A percentile compares a stretch with the other conserved stretches of the same genome.
phyloP scores from a whole-genome alignment of 176 grass and related monocot genomes.

The Avena atlantica region DNA sequence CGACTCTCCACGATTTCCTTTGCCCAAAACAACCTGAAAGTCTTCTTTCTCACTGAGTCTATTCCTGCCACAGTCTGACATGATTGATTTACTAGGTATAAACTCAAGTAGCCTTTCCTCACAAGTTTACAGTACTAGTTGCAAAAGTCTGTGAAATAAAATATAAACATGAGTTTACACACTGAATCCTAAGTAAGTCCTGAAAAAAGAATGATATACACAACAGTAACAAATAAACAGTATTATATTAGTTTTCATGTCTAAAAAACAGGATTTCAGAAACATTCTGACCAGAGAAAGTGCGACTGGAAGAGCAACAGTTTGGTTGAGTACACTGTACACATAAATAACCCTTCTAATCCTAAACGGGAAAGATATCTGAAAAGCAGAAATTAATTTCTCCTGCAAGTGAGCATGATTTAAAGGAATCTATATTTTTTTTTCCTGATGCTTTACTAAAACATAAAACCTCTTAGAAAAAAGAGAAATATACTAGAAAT shows the following conservation, averaged over 20 bases:
- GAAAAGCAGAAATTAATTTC: neutral
- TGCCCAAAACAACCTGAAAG: slow-evolving; percentile 52
- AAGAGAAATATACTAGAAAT: neutral
- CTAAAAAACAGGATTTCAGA: neutral
- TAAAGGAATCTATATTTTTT: neutral
- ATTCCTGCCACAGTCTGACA: slow-evolving; percentile 46
- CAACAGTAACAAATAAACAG: neutral
- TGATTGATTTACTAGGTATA: slow-evolving; percentile 26
- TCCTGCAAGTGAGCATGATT: neutral
- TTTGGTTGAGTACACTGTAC: neutral
- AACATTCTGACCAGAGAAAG: slow-evolving; percentile 21
- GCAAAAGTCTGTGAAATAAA: slow-evolving; percentile 31
- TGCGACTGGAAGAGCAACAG: neutral
- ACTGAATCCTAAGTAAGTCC: neutral
- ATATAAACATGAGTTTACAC: neutral
- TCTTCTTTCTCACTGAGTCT: slow-evolving; percentile 50
- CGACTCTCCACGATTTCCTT: slow-evolving; percentile 35
- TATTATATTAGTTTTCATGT: slow-evolving; percentile 9
- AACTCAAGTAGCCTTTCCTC: neutral
- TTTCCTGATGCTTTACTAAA: neutral
- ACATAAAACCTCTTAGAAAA: neutral
- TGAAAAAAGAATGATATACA: neutral
- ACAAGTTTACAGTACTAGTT: neutral
- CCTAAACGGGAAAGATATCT: neutral
- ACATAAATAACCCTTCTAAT: neutral